Evolutionary conservation across 805 yeast genomes (phyloP).

Genomic region (Ogataea ramenticola): DNA sequence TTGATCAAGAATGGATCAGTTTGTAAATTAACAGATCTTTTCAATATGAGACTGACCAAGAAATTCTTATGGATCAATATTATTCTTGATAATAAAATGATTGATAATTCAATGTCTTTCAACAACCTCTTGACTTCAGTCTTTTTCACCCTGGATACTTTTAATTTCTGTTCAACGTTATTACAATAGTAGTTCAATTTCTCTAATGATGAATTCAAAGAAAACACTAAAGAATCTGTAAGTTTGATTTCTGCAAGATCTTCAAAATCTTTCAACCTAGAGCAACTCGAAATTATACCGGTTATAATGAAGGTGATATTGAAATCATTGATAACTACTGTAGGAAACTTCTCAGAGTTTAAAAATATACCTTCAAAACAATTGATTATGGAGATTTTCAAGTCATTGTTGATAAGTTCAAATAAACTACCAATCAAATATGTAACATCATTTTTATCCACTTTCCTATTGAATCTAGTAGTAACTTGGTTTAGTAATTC

Average conservation of each 20-base stretch:
- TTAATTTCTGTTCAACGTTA: constrained; percentile 12
- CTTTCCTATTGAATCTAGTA: not conserved
- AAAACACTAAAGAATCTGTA: constrained; percentile 33
- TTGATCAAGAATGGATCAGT: constrained; percentile 41
- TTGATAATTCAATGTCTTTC: constrained; percentile 23
- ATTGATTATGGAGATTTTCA: constrained; percentile 26
- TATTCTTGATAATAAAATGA: constrained; percentile 45
- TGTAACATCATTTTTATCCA: not conserved
- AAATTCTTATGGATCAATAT: constrained; percentile 51
- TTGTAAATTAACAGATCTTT: constrained; percentile 31
- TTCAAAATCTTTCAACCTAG: constrained; percentile 21
- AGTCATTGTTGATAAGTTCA: constrained; percentile 24
- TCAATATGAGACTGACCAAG: constrained; percentile 37
- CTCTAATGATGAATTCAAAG: constrained; percentile 33
- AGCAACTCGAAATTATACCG: constrained; percentile 41
- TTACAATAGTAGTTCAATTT: constrained; percentile 26
- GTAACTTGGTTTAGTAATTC: constrained; percentile 2
- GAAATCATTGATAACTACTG: constrained; percentile 10
- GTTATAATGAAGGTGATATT: constrained; percentile 32
- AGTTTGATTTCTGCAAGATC: constrained; percentile 12
- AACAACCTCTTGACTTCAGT: constrained; percentile 1
- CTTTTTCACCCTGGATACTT: not conserved
- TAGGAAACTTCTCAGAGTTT: constrained; percentile 34
- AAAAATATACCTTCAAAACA: constrained; percentile 35
- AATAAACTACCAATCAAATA: constrained; percentile 31